Conservation (phyloP, 139 green algal species). For the Limnomonas spitsbergensis region DNA sequence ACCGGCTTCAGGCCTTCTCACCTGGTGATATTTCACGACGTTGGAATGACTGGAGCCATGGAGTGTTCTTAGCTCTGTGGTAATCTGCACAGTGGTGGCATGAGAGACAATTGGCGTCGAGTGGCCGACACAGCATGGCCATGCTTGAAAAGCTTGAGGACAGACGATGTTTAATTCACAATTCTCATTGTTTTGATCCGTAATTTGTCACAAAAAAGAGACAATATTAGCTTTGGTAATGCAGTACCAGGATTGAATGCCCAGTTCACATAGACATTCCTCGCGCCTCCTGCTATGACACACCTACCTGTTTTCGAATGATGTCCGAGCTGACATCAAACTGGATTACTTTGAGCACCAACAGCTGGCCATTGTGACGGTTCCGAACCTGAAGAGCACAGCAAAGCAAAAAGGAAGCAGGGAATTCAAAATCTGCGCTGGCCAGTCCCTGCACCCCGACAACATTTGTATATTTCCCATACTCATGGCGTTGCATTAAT, state of each 20-base stretch:
- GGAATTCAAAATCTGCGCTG: background rate
- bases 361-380: conserved; percentile 25
- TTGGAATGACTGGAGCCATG: conserved; percentile 47
- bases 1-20: background rate
- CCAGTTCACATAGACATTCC: no score
- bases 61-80: conserved; percentile 54
- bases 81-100: conserved; percentile 38
- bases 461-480: no score
- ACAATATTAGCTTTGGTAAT: no score
- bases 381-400: conserved; percentile 22
- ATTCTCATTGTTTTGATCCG: no score
- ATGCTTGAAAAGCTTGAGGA: no score
- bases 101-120: background rate
- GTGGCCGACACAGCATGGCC: background rate
- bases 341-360: conserved; percentile 68
- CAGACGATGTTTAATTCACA: no score
- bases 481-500: no score
- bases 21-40: conserved; percentile 50
- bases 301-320: conserved; percentile 51
- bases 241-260: no score
- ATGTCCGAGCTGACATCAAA: conserved; percentile 56
- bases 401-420: background rate
- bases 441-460: no score
- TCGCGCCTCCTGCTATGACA: no score
- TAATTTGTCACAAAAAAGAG: no score